Base-by-base conservation (phyloP, 2,329 filamentous ascomycete species). In the Fusarium secorum region DNA sequence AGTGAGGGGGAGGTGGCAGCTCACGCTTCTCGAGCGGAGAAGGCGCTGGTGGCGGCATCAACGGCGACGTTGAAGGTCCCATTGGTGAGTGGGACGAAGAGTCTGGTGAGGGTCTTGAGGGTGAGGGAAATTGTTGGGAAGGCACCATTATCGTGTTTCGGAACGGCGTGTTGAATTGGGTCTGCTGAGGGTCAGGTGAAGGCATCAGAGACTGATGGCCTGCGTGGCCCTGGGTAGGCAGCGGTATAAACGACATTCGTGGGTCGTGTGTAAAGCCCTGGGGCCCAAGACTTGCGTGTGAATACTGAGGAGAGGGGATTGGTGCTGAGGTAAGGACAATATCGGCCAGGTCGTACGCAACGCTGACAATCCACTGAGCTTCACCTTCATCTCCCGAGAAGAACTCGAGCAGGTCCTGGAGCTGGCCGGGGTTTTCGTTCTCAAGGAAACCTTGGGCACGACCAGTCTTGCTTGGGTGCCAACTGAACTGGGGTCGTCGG, bases 381-480 rank as follows among this genome's bases (percentile, higher is more conserved):
- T 89, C 87, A 53, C 86, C 83, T 52, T 84, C 85, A 36, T 86
- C 83, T 39, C 87, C 85, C 9, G 86, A 88, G 74, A 90, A 91
- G 74, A 89, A 89, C 74, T 91, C 89, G 30, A 91, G 83, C 11
- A 89, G 84, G 73, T 91, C 89, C 75, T 90, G 87, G 14, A 91
- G 80, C 68, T 90, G 87, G 17, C 89, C 88, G 11, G 86, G 86
- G 64, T 85, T 88, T 76, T 90, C 88, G 60, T 89, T 88, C 76
- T 91, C 88, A 35, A 88, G 81, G 70, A 87, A 88, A 1, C 87
- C 87, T 68, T 88, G 86, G 2, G 86, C 85, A 55, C 87, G 82
- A 2, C 86, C 87, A 2, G 86, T 89, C 73, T 84, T 85, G 71
- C 85, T 86, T 2, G 85, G 81, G 60, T 87, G 85, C 89, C 89